Evolutionary conservation across 1,139 yeast genomes (phyloP), one percentile per base, ranked within the genome.

Genomic region (Groenewaldozyma sp.): DNA sequence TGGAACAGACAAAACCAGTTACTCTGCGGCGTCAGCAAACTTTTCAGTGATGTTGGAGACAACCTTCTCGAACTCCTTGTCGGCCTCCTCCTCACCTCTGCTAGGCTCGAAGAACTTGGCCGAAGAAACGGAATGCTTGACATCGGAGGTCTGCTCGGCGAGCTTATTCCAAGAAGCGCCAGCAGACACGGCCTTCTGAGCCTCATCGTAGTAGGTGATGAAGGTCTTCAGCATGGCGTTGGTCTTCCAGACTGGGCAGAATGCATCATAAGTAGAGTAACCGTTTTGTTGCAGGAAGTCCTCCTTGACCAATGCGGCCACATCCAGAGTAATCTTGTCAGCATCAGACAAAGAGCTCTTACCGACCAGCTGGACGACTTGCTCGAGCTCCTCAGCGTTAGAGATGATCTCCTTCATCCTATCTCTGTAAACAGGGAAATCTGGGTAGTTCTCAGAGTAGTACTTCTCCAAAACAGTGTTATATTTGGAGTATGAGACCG

Each of bases 191-290:
- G 97, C 95, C 71, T 86, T 88, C 69, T 88, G 97, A 27, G 99
- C 97, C 69, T 91, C 97, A 52, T 91, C 96, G 59, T 83, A 78
- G 67, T 91, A 91, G 33, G 87, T 67, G 47, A 87, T 78, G 57
- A 91, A 91, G 18, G 91, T 81, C 66, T 83, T 86, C 96, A 91
- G 87, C 98, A 91, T 91, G 62, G 86, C 94, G 56, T 76, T 82
- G 43, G 99, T 91, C 74, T 91, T 91, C 98, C 98, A 91, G 59
- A 91, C 83, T 54, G 99, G 99, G 70, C 99, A 91, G 81, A 87
- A 91, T 38, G 94, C 95, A 68, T 91, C 99, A 62, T 93, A 91
- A 39, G 94, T 71, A 33, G 97, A 91, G 69, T 93, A 91, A 69
- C 99, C 99, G 65, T 91, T 91, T 71, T 91, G 99, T 71, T 91